These are phyloP conservation scores for Protomyces macrosporus DNA, from an alignment of 1,139 yeast genomes.

Conservation along the genomic window DNA sequence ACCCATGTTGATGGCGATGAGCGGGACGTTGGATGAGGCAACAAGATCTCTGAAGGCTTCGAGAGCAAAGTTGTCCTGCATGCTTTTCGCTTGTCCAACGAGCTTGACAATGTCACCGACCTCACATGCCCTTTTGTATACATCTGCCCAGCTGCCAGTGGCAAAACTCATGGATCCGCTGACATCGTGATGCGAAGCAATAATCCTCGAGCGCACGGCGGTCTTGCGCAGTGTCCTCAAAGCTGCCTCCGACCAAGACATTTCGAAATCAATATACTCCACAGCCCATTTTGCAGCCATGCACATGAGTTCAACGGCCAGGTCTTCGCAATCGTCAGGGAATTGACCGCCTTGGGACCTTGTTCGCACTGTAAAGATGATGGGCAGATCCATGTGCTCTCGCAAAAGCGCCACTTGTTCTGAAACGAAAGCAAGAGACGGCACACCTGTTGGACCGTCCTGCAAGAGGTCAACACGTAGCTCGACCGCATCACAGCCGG, in stretches of 20 bases:
- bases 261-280: conserved; percentile 50
- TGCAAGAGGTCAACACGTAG: conserved; percentile 69
- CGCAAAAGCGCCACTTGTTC: conserved; percentile 70
- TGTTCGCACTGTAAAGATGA: conserved; percentile 76
- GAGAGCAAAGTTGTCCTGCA: conserved; percentile 64
- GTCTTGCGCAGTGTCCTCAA: conserved; percentile 45
- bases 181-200: conserved; percentile 78
- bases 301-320: conserved; percentile 50
- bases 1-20: conserved; percentile 82
- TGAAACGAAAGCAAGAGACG: conserved; percentile 51
- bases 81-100: conserved; percentile 65
- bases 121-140: conserved; percentile 60
- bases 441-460: conserved; percentile 38
- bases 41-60: conserved; percentile 56
- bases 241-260: conserved; percentile 45
- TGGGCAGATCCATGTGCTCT: conserved; percentile 61
- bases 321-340: conserved; percentile 51
- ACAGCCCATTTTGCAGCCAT: conserved; percentile 64
- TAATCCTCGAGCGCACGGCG: conserved; percentile 60
- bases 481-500: conserved; percentile 79
- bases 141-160: conserved; percentile 65
- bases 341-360: conserved; percentile 75
- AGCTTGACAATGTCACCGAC: conserved; percentile 73
- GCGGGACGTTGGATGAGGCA: conserved; percentile 46
- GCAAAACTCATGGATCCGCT: conserved; percentile 60